Base-by-base conservation (phyloP, 805 yeast genomes). In the Saccharomycopsis malanga region DNA sequence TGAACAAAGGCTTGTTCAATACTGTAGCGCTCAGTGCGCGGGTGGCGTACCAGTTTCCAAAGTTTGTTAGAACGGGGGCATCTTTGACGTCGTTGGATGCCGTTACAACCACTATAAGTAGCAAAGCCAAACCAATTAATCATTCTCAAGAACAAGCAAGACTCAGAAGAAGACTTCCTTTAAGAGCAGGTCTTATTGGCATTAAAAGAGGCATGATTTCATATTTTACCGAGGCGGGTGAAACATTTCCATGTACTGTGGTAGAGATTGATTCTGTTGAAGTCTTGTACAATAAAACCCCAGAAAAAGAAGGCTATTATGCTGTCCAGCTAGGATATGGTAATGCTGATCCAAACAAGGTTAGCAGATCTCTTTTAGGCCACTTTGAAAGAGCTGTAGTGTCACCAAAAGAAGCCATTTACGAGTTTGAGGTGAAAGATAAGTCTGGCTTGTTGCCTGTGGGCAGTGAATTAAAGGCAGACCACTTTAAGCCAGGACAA, bases 241-340 rank as follows among this genome's bases (percentile, higher is more conserved):
- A 69, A 45, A 79, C 79, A 53, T 64, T 73, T 46, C 89, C 95
- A 2, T 93, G 94, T 42, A 93, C 98, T 3, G 84, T 93, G 6
- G 69, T 93, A 35, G 94, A 88, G 61, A 75, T 93, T 51, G 84
- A 88, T 62, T 78, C 89, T 47, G 86, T 87, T 53, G 98, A 93
- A 68, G 98, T 93, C 15, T 66, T 83, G 15, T 73, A 75, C 59
- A 78, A 77, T 57, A 85, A 83, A 61, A 83, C 91, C 3, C 58
- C 71, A 24, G 79, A 73, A n/a, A 70, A 73, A 27, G 81, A 87
- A 57, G 96, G 97, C 3, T 86, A 86, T 65, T 73, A 69, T 58
- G 91, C 96, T 0, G 91, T 88, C 14, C 86, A 87, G 65, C 71
- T 93, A 36, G 98, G 98, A 12, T 84, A 77, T 54, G 91, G 95